Evolutionary conservation across 352 stramenopile genomes (phyloP), one percentile per base, ranked within the genome.

Genomic region (Salisapilia sapeloensis): DNA sequence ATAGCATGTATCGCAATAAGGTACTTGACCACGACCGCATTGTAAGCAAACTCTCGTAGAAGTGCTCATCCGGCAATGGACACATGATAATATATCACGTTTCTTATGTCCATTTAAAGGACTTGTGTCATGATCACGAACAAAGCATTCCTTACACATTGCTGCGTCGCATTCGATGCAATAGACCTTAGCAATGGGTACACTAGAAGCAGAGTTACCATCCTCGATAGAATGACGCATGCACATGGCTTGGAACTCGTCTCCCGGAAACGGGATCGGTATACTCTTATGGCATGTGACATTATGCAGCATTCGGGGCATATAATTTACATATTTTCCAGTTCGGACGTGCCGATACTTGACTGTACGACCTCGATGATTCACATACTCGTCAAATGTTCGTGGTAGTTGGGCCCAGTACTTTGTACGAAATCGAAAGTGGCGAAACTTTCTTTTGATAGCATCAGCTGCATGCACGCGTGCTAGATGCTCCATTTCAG

Each of bases 1-100:
- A 33, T 75, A 84, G 39, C 69, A 84, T 6, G 44, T 44, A 25
- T 84, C 69, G 35, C 65, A 84, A 24, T 60, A 84, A 2, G 69
- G 57, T 10, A 78, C 55, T 42, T 59, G 60, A 8, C 69, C 69
- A 35, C 78, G 58, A 0, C 60, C 69, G 20, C 69, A 84, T 31
- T 72, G 47, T 6, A 71, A 39, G 32, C 69, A 84, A 31, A 80
- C 61, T 12, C 60, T 48, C 15, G 65, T 78, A 8, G 69, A 64
- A 4, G 66, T 84, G 42, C 81, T 59, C 4, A 29, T 35, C 4
- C 32, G 15, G 29, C 69, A 84, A 33, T 81, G 44, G 15, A 33
- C 60, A 32, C 69, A 84, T 3, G 57, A 24, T 6, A 42, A 35
- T 20, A 84, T 78, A 0, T 24, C 21, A 5, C 43, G 43, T 16